phyloP scores from a whole-genome alignment of 1,284 basidiomycete genomes.

The Porogramme epimiltina region DNA sequence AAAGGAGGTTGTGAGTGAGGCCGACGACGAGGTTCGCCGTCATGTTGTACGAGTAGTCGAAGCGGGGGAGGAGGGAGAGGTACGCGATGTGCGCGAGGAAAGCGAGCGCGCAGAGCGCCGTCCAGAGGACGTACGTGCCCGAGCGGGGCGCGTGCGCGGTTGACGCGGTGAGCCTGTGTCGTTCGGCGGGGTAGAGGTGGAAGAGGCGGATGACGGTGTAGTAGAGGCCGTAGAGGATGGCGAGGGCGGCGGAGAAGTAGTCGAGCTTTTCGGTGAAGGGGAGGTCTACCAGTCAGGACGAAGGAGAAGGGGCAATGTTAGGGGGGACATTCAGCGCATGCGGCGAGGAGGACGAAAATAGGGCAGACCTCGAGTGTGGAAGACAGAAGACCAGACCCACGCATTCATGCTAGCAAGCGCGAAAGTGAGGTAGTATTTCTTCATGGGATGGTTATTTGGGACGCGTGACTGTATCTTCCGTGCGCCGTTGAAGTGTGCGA shows the following conservation, averaged over 20 bases:
- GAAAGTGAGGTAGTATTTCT: conserved; percentile 69
- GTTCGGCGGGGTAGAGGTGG: conserved; percentile 64
- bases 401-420: conserved; percentile 82
- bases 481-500: conserved; percentile 66
- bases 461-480: conserved; percentile 51
- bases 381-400: conserved; percentile 92
- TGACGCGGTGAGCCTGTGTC: conserved; percentile 29
- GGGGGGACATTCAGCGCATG: too few species aligned
- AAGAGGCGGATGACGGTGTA: conserved; percentile 77
- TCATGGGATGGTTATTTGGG: conserved; percentile 67
- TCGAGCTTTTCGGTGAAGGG: conserved; percentile 88
- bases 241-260: conserved; percentile 92
- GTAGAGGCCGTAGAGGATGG: conserved; percentile 78
- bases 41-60: conserved; percentile 98
- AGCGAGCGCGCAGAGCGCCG: conserved; percentile 46
- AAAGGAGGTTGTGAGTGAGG: conserved; percentile 80
- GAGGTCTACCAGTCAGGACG: conserved; percentile 55
- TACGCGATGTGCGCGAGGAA: conserved; percentile 79
- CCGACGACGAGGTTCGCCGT: conserved; percentile 82
- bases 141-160: conserved; percentile 9
- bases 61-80: conserved; percentile 74
- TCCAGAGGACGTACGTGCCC: conserved; percentile 37
- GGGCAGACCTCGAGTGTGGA: conserved; percentile 84
- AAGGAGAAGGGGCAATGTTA: neutral
- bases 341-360: conserved; percentile 1